phyloP scores from a whole-genome alignment of 345 rosid species.

The Microthlaspi erraticum region DNA sequence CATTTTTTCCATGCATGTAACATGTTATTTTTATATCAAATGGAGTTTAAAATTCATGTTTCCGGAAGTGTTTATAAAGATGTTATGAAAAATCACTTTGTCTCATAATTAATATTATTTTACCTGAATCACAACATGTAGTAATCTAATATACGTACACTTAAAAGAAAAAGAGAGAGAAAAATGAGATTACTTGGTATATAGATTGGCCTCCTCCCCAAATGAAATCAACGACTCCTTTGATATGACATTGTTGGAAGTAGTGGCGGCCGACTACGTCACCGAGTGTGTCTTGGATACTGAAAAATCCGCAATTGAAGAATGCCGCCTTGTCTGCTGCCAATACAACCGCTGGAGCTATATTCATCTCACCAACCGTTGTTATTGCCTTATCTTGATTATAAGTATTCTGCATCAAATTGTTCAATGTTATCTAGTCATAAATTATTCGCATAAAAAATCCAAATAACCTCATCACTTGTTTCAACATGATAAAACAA shows the following conservation, averaged over 20 bases:
- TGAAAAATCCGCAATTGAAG: constrained; percentile 37
- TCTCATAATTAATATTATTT: too few species aligned
- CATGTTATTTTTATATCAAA: too few species aligned
- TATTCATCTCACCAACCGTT: not conserved
- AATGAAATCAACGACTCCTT: constrained; percentile 52
- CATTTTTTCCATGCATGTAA: too few species aligned
- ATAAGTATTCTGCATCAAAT: constrained; percentile 46
- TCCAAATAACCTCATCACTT: not conserved
- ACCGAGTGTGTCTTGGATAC: constrained; percentile 49
- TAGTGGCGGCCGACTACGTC: constrained; percentile 48
- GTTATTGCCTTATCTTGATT: not conserved
- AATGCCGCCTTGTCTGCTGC: constrained; percentile 45
- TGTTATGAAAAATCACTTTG: too few species aligned
- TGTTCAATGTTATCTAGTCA: not conserved
- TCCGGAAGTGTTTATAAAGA: too few species aligned
- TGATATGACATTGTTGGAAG: constrained; percentile 43
- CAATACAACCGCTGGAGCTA: constrained; percentile 49
- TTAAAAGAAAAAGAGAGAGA: not conserved
- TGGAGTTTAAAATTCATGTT: too few species aligned
- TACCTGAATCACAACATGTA: too few species aligned
- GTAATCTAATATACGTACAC: not conserved
- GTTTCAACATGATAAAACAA: too few species aligned
- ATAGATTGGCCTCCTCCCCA: constrained; percentile 52
- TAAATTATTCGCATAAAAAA: not conserved
- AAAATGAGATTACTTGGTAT: constrained; percentile 41